Conservation (phyloP, 2,329 filamentous ascomycete species). For the Fusarium sp. region DNA sequence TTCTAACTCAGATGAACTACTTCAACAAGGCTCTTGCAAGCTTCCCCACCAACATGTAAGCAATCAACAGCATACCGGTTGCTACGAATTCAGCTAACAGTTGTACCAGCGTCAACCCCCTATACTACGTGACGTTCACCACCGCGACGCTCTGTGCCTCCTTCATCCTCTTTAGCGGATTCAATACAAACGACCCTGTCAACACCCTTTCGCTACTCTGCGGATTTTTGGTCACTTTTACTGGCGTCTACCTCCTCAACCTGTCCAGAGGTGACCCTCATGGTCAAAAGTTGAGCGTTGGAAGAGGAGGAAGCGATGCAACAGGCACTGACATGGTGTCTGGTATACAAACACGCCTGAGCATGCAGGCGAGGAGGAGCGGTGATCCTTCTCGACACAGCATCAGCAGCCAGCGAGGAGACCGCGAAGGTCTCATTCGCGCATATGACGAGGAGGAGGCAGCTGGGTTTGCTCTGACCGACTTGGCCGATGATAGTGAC, state of each 20-base stretch:
- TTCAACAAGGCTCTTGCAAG: slow-evolving; percentile 98
- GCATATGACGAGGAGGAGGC: slow-evolving; percentile 88
- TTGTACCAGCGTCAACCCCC: slow-evolving; percentile 82
- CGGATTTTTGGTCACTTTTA: slow-evolving; percentile 95
- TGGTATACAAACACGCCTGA: slow-evolving; percentile 88
- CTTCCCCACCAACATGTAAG: slow-evolving; percentile 97
- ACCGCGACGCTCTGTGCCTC: slow-evolving; percentile 94
- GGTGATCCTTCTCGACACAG: slow-evolving; percentile 74
- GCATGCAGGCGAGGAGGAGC: slow-evolving; percentile 90
- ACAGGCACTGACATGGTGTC: slow-evolving; percentile 93
- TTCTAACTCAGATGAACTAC: slow-evolving; percentile 99
- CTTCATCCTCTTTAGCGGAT: slow-evolving; percentile 95
- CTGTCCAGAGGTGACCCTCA: slow-evolving; percentile 93
- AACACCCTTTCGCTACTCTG: slow-evolving; percentile 93
- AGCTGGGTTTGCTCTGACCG: slow-evolving; percentile 79
- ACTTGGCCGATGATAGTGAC: slow-evolving; percentile 83
- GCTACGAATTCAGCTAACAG: slow-evolving; percentile 7
- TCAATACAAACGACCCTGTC: slow-evolving; percentile 92
- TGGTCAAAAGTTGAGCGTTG: slow-evolving; percentile 75
- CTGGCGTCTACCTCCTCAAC: slow-evolving; percentile 94
- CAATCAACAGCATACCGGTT: slow-evolving; percentile 27
- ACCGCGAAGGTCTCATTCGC: slow-evolving; percentile 86
- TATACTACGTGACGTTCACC: slow-evolving; percentile 98
- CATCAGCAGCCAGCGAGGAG: slow-evolving; percentile 73
- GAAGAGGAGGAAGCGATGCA: slow-evolving; percentile 75